Evolutionary conservation across 106 monocot genomes (phyloP).

Genomic region (Xerophyta viscosa): DNA sequence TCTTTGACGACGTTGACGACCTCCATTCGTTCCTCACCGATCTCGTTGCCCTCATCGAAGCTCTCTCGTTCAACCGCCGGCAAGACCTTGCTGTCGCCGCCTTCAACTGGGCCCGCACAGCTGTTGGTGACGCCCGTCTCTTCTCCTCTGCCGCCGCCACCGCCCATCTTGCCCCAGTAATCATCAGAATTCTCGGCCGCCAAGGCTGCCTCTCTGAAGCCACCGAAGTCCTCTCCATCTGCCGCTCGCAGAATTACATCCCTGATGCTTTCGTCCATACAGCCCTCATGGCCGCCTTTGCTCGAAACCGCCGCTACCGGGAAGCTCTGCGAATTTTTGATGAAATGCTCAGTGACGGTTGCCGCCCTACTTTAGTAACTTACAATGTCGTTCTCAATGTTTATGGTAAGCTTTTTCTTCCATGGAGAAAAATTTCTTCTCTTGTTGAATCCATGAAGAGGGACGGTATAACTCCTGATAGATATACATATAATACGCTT

Average conservation of each 20-base stretch:
- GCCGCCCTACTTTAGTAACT: constrained; percentile 63
- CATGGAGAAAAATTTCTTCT: constrained; percentile 53
- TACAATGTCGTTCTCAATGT: constrained; percentile 87
- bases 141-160: constrained; percentile 21
- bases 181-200: constrained; percentile 54
- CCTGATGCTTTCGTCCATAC: constrained; percentile 75
- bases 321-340: constrained; percentile 60
- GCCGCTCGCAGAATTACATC: constrained; percentile 9
- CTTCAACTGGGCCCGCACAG: constrained; percentile 37
- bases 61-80: constrained; percentile 36
- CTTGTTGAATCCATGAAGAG: constrained; percentile 63
- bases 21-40: constrained; percentile 25
- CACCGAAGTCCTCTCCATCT: too few relatives aligned
- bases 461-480: constrained; percentile 57
- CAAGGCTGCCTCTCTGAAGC: constrained; percentile 32
- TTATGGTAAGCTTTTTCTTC: constrained; percentile 58
- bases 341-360: constrained; percentile 46
- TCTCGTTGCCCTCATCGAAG: constrained; percentile 35
- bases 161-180: constrained; percentile 36
- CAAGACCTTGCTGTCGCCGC: too few relatives aligned
- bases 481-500: constrained; percentile 89
- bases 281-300: constrained; percentile 61
- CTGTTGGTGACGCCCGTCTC: constrained; percentile 23
- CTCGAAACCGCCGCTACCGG: constrained; percentile 33
- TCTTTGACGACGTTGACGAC: constrained; percentile 1